Conservation (phyloP, 148 eudicot genomes). For the Chenopodium album region DNA sequence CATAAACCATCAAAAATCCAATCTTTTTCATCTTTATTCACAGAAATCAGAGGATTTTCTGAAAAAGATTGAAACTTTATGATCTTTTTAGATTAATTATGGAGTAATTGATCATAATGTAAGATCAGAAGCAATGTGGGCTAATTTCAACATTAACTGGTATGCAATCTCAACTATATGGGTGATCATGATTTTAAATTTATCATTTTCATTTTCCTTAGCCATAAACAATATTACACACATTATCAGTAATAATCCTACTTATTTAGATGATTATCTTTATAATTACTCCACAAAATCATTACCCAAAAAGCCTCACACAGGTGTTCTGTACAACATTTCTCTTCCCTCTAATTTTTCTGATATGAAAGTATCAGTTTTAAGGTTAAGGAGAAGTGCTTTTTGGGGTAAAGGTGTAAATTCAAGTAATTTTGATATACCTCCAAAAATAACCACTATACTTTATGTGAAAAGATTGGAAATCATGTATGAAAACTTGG, state of each 20-base stretch:
- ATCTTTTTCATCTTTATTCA: neutral
- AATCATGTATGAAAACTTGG: conserved; percentile 57
- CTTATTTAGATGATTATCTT: conserved; percentile 45
- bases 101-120: neutral
- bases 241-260: neutral
- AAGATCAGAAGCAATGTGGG: conserved; percentile 25
- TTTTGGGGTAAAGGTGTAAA: conserved; percentile 52
- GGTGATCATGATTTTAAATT: conserved; percentile 27
- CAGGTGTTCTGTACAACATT: conserved; percentile 54
- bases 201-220: conserved; percentile 23
- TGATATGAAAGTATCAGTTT: conserved; percentile 44
- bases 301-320: conserved; percentile 26
- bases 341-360: conserved; percentile 61
- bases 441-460: conserved; percentile 39
- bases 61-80: neutral
- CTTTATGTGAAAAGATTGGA: conserved; percentile 55
- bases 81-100: neutral
- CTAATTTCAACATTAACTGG: conserved; percentile 26
- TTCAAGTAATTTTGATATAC: conserved; percentile 46
- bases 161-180: conserved; percentile 26
- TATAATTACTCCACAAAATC: conserved; percentile 29
- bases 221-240: neutral
- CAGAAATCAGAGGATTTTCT: neutral
- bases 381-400: conserved; percentile 43
- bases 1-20: neutral